Base-by-base conservation (phyloP, 345 rosid genomes). In the Dimocarpus longan region DNA sequence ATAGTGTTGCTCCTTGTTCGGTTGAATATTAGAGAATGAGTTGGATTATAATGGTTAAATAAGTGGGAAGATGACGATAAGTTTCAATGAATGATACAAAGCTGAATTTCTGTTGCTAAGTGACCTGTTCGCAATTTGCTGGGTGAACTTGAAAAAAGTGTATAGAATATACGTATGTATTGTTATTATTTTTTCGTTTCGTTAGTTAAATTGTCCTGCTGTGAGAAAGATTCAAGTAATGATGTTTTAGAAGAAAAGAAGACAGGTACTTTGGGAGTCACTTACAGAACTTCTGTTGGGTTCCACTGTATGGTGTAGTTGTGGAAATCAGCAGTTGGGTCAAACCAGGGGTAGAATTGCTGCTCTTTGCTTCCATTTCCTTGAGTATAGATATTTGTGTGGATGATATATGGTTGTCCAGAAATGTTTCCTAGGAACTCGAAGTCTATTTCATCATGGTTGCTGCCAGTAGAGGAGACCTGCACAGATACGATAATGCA, bases 231-330 rank as follows among this genome's bases (percentile, higher is more conserved):
- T 16, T 24, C 21, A 9, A 39, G 42, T n/a, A 73, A 40, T 19
- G 48, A 42, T 32, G 52, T 9, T 73, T 26, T 44, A 63, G 19
- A 7, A 52, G 18, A 80, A 66, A 6, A 22, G 65, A 74, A 21
- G 57, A 57, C 10, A 37, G 21, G 43, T 22, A 44, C 6, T 6
- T 19, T 37, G 54, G 22, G 18, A 9, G 48, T 56, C 39, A 57
- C 91, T 92, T 87, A 89, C 92, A 89, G 91, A 73, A 87, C 78
- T 84, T 50, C 82, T 3, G 90, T 77, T 68, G 92, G 96, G 39
- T 90, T 91, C 95, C 95, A 87, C 12, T 88, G 92, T 50, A 94
- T 89, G 62, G 97, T 94, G 81, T 93, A 90, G 86, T 93, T 92
- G 84, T 94, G 95, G 83, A 78, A 94, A 84, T 89, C 90, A 60